Evolutionary conservation across 768 basidiomycete species (phyloP).

Genomic region (Calocybe indica): DNA sequence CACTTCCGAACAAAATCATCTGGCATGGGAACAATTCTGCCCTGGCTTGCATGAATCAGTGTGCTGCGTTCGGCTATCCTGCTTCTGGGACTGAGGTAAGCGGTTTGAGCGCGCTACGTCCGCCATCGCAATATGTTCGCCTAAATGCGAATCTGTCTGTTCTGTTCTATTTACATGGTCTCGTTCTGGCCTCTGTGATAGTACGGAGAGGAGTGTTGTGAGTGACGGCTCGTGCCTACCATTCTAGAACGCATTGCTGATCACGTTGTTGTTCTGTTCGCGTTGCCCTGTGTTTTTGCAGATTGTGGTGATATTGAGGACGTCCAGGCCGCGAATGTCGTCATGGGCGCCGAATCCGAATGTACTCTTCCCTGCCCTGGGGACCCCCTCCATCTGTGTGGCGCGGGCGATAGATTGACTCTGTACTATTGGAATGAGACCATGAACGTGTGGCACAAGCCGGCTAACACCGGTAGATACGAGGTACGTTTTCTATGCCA

Average conservation of each 20-base stretch:
- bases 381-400: conserved; percentile 65
- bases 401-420: conserved; percentile 46
- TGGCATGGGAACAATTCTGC: conserved; percentile 60
- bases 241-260: too few species aligned
- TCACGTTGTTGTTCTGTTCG: not conserved
- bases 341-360: conserved; percentile 34
- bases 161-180: not conserved
- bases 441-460: conserved; percentile 60
- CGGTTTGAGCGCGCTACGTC: too few species aligned
- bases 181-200: conserved; percentile 15
- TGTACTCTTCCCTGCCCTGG: conserved; percentile 58
- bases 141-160: not conserved
- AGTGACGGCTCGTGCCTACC: conserved; percentile 17
- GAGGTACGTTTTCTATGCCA: conserved; percentile 40
- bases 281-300: conserved; percentile 16
- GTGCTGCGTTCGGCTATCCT: conserved; percentile 65
- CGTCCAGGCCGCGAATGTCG: conserved; percentile 33
- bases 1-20: conserved; percentile 58
- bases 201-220: conserved; percentile 71
- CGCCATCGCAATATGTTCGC: too few species aligned
- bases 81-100: conserved; percentile 58
- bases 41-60: conserved; percentile 59
- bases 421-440: conserved; percentile 50
- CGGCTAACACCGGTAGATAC: conserved; percentile 60
- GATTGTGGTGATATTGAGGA: conserved; percentile 69